Percentiles rank a stretch among this genome's conserved stretches.
phyloP scores from a whole-genome alignment of 805 yeast species.

The Brettanomyces anomalus region DNA sequence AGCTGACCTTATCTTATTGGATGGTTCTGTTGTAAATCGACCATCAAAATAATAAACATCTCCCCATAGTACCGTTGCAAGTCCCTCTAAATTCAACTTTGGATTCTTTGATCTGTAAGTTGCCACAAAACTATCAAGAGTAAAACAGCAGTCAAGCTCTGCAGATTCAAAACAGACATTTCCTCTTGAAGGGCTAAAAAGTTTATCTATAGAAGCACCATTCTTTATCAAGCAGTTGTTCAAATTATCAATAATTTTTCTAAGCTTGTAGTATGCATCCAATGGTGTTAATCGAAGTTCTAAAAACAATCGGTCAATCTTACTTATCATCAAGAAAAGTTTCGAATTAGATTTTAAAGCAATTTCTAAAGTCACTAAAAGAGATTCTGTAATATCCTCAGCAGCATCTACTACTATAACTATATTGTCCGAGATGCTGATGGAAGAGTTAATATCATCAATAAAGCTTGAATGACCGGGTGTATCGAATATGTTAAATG shows the following conservation, averaged over 20 bases:
- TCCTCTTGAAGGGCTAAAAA: constrained; percentile 49
- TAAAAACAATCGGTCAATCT: constrained; percentile 75
- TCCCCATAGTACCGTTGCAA: constrained; percentile 70
- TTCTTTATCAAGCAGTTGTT: constrained; percentile 40
- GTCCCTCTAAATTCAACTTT: constrained; percentile 30
- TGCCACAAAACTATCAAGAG: constrained; percentile 53
- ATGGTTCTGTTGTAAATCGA: constrained; percentile 33
- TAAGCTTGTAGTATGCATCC: constrained; percentile 65
- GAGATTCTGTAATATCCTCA: constrained; percentile 66
- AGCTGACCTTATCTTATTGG: constrained; percentile 16
- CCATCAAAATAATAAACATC: constrained; percentile 46
- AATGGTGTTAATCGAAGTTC: constrained; percentile 69
- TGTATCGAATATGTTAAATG: constrained; percentile 64
- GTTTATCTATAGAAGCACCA: constrained; percentile 5
- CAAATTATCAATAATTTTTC: constrained; percentile 51
- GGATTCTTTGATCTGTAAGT: constrained; percentile 32
- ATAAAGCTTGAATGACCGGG: constrained; percentile 88
- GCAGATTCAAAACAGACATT: constrained; percentile 75
- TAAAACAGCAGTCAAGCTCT: constrained; percentile 53
- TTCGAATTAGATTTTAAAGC: constrained; percentile 43
- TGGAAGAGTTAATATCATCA: constrained; percentile 60
- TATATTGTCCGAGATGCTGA: constrained; percentile 55
- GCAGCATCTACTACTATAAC: constrained; percentile 72
- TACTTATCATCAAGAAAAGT: constrained; percentile 59
- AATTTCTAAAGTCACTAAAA: constrained; percentile 43